Evolutionary conservation across 1,284 basidiomycete genomes (phyloP).

Genomic region (Agroathelia rolfsii): DNA sequence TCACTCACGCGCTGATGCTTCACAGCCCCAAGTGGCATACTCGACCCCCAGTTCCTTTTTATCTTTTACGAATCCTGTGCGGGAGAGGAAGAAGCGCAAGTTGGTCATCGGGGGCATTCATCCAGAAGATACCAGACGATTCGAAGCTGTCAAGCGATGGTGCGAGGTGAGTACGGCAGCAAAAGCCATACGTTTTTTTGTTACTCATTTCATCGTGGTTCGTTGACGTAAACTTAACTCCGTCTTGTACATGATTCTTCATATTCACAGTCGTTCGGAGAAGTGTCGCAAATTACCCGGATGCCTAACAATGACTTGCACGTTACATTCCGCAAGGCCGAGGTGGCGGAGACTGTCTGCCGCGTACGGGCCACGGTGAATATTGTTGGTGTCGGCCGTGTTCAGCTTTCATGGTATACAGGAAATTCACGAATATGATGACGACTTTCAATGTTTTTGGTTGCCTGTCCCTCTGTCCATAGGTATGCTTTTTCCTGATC

Average conservation of each 20-base stretch:
- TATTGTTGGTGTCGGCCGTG: constrained; percentile 65
- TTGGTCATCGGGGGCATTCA: constrained; percentile 47
- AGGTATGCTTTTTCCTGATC: constrained; percentile 12
- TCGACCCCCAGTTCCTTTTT: constrained; percentile 33
- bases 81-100: constrained; percentile 36
- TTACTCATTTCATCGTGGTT: background rate
- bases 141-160: constrained; percentile 55
- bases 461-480: no score
- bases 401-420: constrained; percentile 63
- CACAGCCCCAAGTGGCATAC: constrained; percentile 22
- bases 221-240: constrained; percentile 1
- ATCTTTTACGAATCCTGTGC: constrained; percentile 30
- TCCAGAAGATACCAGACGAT: constrained; percentile 34
- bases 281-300: constrained; percentile 56
- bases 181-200: background rate
- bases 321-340: constrained; percentile 57
- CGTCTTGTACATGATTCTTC: constrained; percentile 7
- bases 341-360: constrained; percentile 73
- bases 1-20: constrained; percentile 21
- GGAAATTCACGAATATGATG: constrained; percentile 47
- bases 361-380: constrained; percentile 62
- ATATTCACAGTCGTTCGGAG: constrained; percentile 54
- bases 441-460: constrained; percentile 4
- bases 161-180: constrained; percentile 44
- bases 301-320: constrained; percentile 67